phyloP scores from a whole-genome alignment of 2,329 filamentous ascomycete genomes.

The Claviceps citrina region DNA sequence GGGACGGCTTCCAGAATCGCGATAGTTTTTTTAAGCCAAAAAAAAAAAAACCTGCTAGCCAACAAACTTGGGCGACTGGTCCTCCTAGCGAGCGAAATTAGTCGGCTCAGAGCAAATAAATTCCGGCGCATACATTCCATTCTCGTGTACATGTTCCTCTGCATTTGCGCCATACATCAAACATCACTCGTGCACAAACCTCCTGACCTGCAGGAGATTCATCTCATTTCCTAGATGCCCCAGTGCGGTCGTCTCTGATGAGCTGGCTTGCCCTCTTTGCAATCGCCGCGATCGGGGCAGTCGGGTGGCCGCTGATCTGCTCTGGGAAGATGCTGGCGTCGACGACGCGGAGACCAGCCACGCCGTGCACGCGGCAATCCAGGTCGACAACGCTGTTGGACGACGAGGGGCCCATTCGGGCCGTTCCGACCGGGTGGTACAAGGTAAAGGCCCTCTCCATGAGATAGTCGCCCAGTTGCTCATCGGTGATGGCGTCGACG shows the following conservation, averaged over 20 bases:
- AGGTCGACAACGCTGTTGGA: constrained; percentile 25
- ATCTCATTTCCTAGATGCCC: background rate
- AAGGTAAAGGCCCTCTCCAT: constrained; percentile 10
- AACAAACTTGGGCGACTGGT: too few relatives aligned
- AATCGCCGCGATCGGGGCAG: constrained; percentile 10
- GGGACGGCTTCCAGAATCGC: too few relatives aligned
- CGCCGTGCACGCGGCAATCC: constrained; percentile 37
- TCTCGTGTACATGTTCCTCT: background rate
- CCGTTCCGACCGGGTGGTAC: constrained; percentile 10
- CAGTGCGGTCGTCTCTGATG: constrained; percentile 3
- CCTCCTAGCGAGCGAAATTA: too few relatives aligned
- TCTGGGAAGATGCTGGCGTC: constrained; percentile 41
- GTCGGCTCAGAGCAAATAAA: too few relatives aligned
- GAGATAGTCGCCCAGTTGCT: constrained; percentile 8
- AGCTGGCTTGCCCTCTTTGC: constrained; percentile 9
- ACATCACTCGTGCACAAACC: background rate
- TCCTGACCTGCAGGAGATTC: background rate
- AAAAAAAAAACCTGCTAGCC: too few relatives aligned
- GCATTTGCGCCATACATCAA: too few relatives aligned
- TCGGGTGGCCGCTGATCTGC: constrained; percentile 11
- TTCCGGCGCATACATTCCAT: too few relatives aligned
- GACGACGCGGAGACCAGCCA: constrained; percentile 37
- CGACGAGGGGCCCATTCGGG: constrained; percentile 8
- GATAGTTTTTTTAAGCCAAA: too few relatives aligned
- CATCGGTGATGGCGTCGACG: constrained; percentile 9